These are phyloP conservation scores for Beauveria scarabaeidicola DNA, from an alignment of 2,329 filamentous ascomycete species.

Conservation along the genomic window DNA sequence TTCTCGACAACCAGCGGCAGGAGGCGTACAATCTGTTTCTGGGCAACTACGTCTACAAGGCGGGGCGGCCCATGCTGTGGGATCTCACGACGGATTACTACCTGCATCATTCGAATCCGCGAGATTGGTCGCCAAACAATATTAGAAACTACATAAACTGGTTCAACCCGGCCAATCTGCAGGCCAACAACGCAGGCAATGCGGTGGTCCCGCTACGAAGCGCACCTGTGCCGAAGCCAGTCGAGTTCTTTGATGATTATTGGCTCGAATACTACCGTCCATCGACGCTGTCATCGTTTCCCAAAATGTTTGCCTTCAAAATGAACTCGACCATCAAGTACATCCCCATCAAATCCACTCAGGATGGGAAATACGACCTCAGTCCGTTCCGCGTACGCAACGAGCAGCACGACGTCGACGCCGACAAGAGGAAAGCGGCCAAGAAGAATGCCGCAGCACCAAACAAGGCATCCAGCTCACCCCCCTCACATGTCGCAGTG, in stretches of 20 bases:
- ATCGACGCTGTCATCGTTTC: conserved; percentile 75
- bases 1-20: conserved; percentile 93
- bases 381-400: conserved; percentile 81
- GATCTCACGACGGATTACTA: conserved; percentile 93
- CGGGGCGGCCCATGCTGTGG: conserved; percentile 93
- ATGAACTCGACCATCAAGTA: conserved; percentile 86
- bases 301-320: conserved; percentile 86
- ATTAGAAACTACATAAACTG: conserved; percentile 75
- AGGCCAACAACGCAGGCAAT: not conserved
- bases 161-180: conserved; percentile 62
- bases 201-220: conserved; percentile 25
- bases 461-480: conserved; percentile 30
- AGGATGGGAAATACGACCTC: conserved; percentile 69
- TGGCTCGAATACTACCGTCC: conserved; percentile 97
- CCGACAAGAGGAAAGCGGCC: conserved; percentile 51
- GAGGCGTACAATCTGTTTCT: conserved; percentile 97
- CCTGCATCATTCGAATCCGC: conserved; percentile 80
- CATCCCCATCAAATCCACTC: conserved; percentile 64
- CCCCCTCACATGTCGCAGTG: conserved; percentile 15
- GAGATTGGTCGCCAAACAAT: conserved; percentile 55
- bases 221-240: conserved; percentile 31
- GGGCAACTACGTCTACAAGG: conserved; percentile 84
- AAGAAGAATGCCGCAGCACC: conserved; percentile 66
- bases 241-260: conserved; percentile 76
- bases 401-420: conserved; percentile 46